phyloP scores from a whole-genome alignment of 257 asterid species.

The Galeopsis tetrahit region DNA sequence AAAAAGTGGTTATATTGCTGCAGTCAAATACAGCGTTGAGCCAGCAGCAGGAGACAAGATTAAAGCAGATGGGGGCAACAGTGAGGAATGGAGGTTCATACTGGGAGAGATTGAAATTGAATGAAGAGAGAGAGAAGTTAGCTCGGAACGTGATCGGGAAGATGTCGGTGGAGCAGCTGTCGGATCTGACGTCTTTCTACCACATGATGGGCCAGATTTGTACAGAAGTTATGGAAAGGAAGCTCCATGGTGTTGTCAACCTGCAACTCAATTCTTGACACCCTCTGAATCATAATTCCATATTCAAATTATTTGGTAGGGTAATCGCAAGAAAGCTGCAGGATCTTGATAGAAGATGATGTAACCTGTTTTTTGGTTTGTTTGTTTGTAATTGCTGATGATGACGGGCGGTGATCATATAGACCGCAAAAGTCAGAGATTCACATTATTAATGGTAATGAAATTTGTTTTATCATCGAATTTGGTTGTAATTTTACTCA shows the following conservation, averaged over 20 bases:
- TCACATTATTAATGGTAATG: background rate
- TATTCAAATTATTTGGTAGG: background rate
- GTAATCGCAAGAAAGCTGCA: constrained; percentile 20
- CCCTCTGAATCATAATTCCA: no score
- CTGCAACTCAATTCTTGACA: constrained; percentile 20
- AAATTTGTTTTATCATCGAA: background rate
- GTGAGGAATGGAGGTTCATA: constrained; percentile 63
- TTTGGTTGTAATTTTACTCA: background rate
- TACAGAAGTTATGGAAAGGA: constrained; percentile 67
- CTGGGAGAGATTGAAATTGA: constrained; percentile 52
- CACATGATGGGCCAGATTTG: constrained; percentile 75
- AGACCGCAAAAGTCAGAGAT: background rate
- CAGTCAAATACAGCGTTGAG: constrained; percentile 73
- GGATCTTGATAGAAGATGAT: background rate
- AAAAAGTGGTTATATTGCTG: background rate
- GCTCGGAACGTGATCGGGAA: constrained; percentile 56
- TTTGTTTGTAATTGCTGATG: background rate
- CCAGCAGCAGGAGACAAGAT: constrained; percentile 62
- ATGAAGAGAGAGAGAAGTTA: constrained; percentile 56
- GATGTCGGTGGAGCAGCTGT: constrained; percentile 71
- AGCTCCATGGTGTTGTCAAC: constrained; percentile 42
- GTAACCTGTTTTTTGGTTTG: background rate
- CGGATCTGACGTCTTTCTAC: constrained; percentile 61
- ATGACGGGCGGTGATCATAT: constrained; percentile 12
- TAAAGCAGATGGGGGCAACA: constrained; percentile 88